These are phyloP conservation scores for Psidium friedrichsthalianum DNA, from an alignment of 345 rosid genomes.

Conservation along the genomic window DNA sequence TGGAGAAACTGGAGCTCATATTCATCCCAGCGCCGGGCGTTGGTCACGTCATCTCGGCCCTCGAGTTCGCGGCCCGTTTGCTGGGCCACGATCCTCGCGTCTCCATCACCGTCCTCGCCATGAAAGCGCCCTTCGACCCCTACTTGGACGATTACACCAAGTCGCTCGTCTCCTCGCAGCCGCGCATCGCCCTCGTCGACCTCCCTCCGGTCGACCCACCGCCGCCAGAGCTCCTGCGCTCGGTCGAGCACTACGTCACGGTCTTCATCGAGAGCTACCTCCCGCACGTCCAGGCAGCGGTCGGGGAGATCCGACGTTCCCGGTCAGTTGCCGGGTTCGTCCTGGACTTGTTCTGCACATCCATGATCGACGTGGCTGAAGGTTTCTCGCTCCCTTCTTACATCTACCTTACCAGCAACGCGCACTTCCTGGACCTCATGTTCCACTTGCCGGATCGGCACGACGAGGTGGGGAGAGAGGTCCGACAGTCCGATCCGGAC, in stretches of 20 bases:
- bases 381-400: slow-evolving; percentile 38
- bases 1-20: slow-evolving; percentile 18
- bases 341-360: slow-evolving; percentile 31
- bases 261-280: slow-evolving; percentile 1
- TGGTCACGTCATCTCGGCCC: slow-evolving; percentile 36
- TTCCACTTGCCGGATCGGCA: slow-evolving; percentile 21
- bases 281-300: not conserved
- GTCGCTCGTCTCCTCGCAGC: slow-evolving; percentile 2
- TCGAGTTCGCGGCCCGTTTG: slow-evolving; percentile 35
- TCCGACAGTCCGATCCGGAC: slow-evolving; percentile 11
- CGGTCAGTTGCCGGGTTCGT: slow-evolving; percentile 20
- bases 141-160: not conserved
- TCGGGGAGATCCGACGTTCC: not conserved
- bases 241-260: not conserved
- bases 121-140: not conserved
- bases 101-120: slow-evolving; percentile 13
- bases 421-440: slow-evolving; percentile 26
- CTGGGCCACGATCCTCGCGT: slow-evolving; percentile 18
- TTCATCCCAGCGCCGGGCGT: slow-evolving; percentile 15
- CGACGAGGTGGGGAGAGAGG: not conserved
- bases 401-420: slow-evolving; percentile 18
- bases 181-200: slow-evolving; percentile 15
- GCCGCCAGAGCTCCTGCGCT: slow-evolving; percentile 1
- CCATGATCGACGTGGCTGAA: slow-evolving; percentile 24
- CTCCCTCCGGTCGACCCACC: slow-evolving; percentile 20